phyloP scores from a whole-genome alignment of 176 grass and related monocot genomes.

The Zea luxurians region DNA sequence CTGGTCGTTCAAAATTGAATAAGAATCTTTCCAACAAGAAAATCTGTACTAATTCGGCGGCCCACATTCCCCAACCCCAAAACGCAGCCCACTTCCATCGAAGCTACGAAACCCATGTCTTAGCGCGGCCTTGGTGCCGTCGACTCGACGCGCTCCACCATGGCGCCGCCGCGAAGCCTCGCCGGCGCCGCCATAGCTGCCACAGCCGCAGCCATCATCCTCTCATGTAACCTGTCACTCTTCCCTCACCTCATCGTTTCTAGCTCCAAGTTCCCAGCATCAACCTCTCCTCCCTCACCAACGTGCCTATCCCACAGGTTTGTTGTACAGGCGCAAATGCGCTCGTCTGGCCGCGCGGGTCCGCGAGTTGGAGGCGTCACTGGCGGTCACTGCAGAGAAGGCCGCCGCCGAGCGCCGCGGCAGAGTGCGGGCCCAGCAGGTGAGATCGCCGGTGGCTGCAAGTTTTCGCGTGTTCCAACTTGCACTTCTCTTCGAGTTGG shows the following conservation, averaged over 20 bases:
- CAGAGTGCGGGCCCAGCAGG: constrained; percentile 76
- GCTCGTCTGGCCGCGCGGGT: constrained; percentile 38
- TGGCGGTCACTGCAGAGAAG: constrained; percentile 54
- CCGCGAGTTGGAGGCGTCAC: constrained; percentile 57
- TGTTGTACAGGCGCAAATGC: constrained; percentile 54
- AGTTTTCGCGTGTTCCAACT: neutral
- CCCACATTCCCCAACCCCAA: neutral
- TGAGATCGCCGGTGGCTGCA: constrained; percentile 9
- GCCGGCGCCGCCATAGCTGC: constrained; percentile 36
- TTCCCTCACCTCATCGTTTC: neutral
- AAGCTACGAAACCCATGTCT: neutral
- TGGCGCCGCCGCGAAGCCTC: constrained; percentile 45
- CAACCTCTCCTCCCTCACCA: neutral
- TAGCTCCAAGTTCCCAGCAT: neutral
- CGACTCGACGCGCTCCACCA: constrained; percentile 1
- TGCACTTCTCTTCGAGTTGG: neutral
- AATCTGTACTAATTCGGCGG: neutral
- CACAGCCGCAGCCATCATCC: constrained; percentile 26
- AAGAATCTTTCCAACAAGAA: too few relatives aligned
- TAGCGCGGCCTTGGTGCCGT: neutral
- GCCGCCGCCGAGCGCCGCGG: constrained; percentile 75
- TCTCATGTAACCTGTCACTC: constrained; percentile 45
- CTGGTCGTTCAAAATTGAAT: too few relatives aligned
- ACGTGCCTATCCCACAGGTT: constrained; percentile 31
- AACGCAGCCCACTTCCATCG: neutral